phyloP scores from a whole-genome alignment of 1,284 basidiomycete genomes.

The Coniophora puteana region DNA sequence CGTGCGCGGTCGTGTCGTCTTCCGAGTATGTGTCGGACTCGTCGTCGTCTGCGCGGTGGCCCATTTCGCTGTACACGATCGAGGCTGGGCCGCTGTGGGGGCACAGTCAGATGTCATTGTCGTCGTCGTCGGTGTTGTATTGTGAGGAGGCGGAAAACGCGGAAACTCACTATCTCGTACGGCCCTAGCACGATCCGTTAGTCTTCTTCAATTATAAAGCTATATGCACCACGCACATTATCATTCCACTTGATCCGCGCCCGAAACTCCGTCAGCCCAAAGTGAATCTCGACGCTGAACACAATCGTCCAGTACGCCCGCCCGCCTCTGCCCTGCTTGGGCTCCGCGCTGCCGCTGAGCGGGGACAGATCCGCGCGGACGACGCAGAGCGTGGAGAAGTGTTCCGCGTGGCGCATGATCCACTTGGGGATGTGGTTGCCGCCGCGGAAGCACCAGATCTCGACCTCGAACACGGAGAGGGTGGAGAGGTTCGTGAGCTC shows the following conservation, averaged over 20 bases:
- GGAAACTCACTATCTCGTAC: conserved; percentile 55
- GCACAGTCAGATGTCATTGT: conserved; percentile 8
- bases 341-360: conserved; percentile 60
- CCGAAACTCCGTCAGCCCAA: conserved; percentile 75
- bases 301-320: conserved; percentile 78
- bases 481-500: conserved; percentile 72
- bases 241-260: conserved; percentile 79
- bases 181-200: conserved; percentile 38
- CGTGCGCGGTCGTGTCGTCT: conserved; percentile 44
- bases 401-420: conserved; percentile 63
- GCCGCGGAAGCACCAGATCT: conserved; percentile 77
- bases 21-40: conserved; percentile 54
- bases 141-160: background rate
- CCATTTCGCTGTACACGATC: conserved; percentile 76
- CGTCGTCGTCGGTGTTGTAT: too few relatives aligned
- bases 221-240: conserved; percentile 42
- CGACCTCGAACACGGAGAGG: conserved; percentile 74
- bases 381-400: conserved; percentile 72
- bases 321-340: conserved; percentile 58
- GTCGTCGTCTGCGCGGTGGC: conserved; percentile 68
- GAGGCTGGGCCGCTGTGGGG: conserved; percentile 67
- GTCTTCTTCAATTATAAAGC: conserved; percentile 6
- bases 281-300: conserved; percentile 78
- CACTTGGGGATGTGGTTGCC: conserved; percentile 64
- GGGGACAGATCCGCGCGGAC: conserved; percentile 73